These are phyloP conservation scores for Diplosphaera chodatii DNA, from an alignment of 139 green algal species.

Conservation along the genomic window DNA sequence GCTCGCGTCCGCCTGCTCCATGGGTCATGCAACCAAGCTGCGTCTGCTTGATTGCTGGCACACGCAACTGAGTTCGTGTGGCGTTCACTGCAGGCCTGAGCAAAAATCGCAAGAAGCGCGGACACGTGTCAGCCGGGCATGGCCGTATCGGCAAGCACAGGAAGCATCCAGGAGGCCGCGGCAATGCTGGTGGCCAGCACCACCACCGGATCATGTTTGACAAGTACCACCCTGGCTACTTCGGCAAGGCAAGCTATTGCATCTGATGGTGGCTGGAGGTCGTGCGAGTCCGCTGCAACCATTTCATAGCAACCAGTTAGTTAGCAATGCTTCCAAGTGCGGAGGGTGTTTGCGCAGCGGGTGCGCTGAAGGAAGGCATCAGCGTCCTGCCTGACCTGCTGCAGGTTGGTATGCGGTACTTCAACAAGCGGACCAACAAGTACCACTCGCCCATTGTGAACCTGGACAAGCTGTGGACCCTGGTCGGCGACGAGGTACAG, in stretches of 20 bases:
- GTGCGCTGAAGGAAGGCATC: too few species aligned
- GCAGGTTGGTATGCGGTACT: slow-evolving; percentile 98
- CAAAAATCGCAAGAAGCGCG: slow-evolving; percentile 98
- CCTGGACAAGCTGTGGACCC: slow-evolving; percentile 94
- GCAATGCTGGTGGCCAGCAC: slow-evolving; percentile 99
- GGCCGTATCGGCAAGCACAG: slow-evolving; percentile 98
- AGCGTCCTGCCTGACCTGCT: not conserved
- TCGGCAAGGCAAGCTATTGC: slow-evolving; percentile 78
- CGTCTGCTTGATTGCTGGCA: too few species aligned
- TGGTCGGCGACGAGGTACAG: slow-evolving; percentile 84
- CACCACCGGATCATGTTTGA: slow-evolving; percentile 98
- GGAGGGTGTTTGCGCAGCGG: too few species aligned
- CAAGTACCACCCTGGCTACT: slow-evolving; percentile 98
- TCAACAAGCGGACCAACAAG: slow-evolving; percentile 93
- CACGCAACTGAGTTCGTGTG: too few species aligned
- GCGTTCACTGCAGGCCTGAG: slow-evolving; percentile 65
- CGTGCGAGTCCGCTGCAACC: too few species aligned
- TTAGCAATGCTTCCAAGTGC: too few species aligned
- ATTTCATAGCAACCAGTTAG: too few species aligned
- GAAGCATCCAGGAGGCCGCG: slow-evolving; percentile 95
- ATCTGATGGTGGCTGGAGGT: too few species aligned
- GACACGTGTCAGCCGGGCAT: slow-evolving; percentile 95
- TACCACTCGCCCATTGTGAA: slow-evolving; percentile 96
- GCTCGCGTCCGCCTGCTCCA: too few species aligned
- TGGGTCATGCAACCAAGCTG: too few species aligned